Evolutionary conservation across 1,284 basidiomycete species (phyloP), one percentile per base, ranked within the genome.

Genomic region (Austroboletus niveus): DNA sequence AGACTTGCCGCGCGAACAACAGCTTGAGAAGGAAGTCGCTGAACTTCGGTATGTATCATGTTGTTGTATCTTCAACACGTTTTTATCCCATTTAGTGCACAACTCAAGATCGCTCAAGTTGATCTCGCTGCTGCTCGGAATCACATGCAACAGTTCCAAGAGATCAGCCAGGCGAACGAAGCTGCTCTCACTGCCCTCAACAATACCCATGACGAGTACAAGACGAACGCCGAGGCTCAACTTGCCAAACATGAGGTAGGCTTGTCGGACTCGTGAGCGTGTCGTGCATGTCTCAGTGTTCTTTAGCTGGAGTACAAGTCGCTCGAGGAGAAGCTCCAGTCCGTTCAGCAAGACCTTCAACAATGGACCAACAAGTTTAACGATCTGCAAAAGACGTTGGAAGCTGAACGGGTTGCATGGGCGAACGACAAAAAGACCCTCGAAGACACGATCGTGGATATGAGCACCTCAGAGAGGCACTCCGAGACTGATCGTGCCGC

Each of bases 21-120:
- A 91, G 61, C 78, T 95, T 5, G 86, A 93, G 69, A 78, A 84
- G 20, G 90, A 94, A 64, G 83, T 95, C 27, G 92, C 92, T 5
- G 90, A 93, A 49, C 76, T 94, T 31, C 78, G 89, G 87, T 90
- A 52, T 32, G 77, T 72, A 32, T 22, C 39, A 2, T n/a, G 24
- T 3, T 6, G 8, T 14, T 8, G 20, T 5, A 31, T 39, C 20
- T 8, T 2, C 8, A 9, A 36, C 14, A 41, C 24, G n/a, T 52
- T 38, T 14, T 39, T 22, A 40, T 44, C 20, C 35, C 24, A 38
- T n/a, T 12, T 60, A 92, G 90, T 17, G 82, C 83, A 47, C 75
- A 84, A 20, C 73, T 94, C 42, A 90, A 89, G 70, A 76, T 89
- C 4, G 76, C 85, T 1, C 84, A 92, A 66, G 76, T 89, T 20